Conservation (phyloP, 208 protist species). For the Kentomonas sorsogonicus region DNA sequence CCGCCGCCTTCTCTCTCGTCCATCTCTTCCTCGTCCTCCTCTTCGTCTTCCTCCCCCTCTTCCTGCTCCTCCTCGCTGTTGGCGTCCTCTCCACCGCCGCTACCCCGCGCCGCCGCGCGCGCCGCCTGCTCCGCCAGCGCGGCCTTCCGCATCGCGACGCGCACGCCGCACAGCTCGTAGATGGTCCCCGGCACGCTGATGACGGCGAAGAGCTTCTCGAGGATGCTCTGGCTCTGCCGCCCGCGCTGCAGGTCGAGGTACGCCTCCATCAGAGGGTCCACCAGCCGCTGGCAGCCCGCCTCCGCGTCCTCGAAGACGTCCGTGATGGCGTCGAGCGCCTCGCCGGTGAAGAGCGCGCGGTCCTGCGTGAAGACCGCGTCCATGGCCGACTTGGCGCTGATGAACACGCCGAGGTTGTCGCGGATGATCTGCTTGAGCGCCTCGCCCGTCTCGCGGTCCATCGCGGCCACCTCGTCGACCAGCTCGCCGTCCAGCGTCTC, state of each 20-base stretch:
- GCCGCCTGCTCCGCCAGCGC: neutral
- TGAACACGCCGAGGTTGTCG: constrained; percentile 79
- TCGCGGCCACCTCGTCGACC: constrained; percentile 26
- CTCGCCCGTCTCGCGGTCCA: constrained; percentile 37
- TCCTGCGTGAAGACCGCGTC: constrained; percentile 65
- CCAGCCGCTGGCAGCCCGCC: constrained; percentile 40
- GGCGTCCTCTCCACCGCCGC: neutral
- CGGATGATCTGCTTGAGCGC: constrained; percentile 76
- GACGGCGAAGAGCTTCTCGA: constrained; percentile 72
- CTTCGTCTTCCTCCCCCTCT: constrained; percentile 9
- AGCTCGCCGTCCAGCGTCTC: constrained; percentile 45
- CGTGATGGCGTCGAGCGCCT: constrained; percentile 64
- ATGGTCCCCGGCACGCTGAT: constrained; percentile 64
- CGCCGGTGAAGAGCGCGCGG: constrained; percentile 69
- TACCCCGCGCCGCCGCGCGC: neutral
- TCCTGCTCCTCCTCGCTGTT: neutral
- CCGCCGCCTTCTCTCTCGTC: constrained; percentile 13
- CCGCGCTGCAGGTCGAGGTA: constrained; percentile 46
- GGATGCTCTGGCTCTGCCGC: constrained; percentile 45
- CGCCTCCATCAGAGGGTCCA: constrained; percentile 52
- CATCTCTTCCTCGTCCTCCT: constrained; percentile 9
- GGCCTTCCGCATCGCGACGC: constrained; percentile 27
- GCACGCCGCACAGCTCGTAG: constrained; percentile 66
- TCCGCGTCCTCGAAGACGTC: constrained; percentile 39
- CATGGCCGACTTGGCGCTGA: constrained; percentile 79